Evolutionary conservation across 306 rosid genomes (phyloP), one percentile per base, ranked within the genome.

Genomic region (Biancaea sappan): DNA sequence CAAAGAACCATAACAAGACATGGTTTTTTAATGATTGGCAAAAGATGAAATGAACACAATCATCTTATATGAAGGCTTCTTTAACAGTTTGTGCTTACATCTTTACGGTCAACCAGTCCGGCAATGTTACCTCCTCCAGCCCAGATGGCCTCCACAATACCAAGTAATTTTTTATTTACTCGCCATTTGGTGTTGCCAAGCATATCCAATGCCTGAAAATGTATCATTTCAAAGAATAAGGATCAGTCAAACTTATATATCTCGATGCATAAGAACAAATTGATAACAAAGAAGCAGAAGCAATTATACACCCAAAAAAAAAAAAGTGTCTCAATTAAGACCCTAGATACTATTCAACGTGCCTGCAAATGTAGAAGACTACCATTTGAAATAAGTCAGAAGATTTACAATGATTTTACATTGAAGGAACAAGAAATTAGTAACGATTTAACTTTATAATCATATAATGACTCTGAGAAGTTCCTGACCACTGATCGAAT

Each of bases 151-250:
- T 92, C 96, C 48, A 88, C 89, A 77, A 92, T 86, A 10, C 60
- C 83, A 68, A 89, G 88, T 48, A 92, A 83, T 81, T 78, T 92
- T 83, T 66, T 86, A 74, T 92, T 92, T 37, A 92, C 78, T 85
- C 96, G 78, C 96, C 97, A 92, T 74, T 92, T 92, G 82, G 96
- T 88, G 81, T 67, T 89, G 50, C 97, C 93, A 73, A 88, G 97
- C 89, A 92, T 46, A 82, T 89, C 97, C 73, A 92, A 83, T 37
- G 97, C 93, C 97, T 89, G 83, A 11, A 52, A 72, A 80, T 22
- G 65, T 41, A 35, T 56, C 70, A 75, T 43, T 64, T 22, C 43
- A 28, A 71, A 74, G 38, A 4, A 69, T 4, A 50, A 50, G 56
- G 29, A 66, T 58, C 8, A 32, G 60, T 40, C 6, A 22, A 69